These are phyloP conservation scores for Talaromyces sp. DNA, from an alignment of 2,329 filamentous ascomycete genomes.

Conservation along the genomic window DNA sequence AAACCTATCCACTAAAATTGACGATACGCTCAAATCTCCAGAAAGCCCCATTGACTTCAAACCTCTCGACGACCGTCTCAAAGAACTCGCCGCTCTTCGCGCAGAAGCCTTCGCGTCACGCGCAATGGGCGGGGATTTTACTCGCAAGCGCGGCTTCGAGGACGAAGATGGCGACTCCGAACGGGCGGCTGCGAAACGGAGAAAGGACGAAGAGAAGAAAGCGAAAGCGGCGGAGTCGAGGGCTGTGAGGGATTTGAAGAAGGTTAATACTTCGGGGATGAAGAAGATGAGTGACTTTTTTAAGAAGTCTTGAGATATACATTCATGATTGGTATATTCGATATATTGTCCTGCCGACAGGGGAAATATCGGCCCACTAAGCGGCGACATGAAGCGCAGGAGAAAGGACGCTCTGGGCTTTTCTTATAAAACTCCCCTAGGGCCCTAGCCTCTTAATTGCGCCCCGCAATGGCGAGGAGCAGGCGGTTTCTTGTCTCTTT, in stretches of 20 bases:
- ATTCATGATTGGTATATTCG: not conserved
- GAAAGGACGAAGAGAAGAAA: constrained; percentile 81
- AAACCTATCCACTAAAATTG: constrained; percentile 39
- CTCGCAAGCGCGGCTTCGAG: constrained; percentile 41
- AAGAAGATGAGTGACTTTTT: constrained; percentile 97
- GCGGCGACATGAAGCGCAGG: not conserved
- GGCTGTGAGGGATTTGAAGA: constrained; percentile 77
- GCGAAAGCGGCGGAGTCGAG: constrained; percentile 73
- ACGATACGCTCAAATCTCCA: constrained; percentile 38
- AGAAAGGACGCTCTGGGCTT: not conserved
- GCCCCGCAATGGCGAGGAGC: not conserved
- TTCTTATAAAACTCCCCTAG: not conserved
- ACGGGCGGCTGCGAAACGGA: constrained; percentile 77
- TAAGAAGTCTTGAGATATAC: constrained; percentile 37
- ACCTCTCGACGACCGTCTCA: constrained; percentile 68
- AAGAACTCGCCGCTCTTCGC: constrained; percentile 64
- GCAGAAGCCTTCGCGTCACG: constrained; percentile 69
- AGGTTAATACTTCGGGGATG: constrained; percentile 90
- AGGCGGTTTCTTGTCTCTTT: not conserved
- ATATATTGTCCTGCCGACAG: not conserved
- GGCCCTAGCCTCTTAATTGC: not conserved
- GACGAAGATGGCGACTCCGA: constrained; percentile 43
- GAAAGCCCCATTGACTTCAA: constrained; percentile 62
- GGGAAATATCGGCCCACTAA: not conserved
- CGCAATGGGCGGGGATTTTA: constrained; percentile 49